Percentiles rank a stretch among this genome's conserved stretches.
Evolutionary conservation across 1,139 yeast species (phyloP).

Genomic region (Geotrichum aggregatum): DNA sequence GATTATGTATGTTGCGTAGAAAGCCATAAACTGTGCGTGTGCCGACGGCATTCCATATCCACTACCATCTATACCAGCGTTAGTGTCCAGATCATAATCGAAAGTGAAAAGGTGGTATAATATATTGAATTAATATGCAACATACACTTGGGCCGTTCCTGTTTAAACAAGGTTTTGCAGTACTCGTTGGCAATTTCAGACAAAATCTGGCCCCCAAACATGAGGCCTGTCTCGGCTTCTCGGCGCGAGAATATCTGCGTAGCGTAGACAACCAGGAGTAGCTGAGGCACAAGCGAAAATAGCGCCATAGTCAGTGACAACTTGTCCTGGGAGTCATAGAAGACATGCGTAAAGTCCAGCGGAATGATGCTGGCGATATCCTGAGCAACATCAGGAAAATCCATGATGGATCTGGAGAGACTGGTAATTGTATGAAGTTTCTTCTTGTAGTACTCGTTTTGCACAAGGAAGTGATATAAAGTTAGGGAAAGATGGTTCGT

Average conservation of each 20-base stretch:
- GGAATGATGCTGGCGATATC: slow-evolving; percentile 17
- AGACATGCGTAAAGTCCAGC: slow-evolving; percentile 56
- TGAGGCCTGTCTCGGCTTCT: slow-evolving; percentile 78
- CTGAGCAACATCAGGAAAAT: neutral
- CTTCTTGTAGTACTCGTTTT: no score
- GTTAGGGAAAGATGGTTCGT: no score
- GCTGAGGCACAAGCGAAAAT: slow-evolving; percentile 78
- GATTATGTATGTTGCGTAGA: slow-evolving; percentile 61
- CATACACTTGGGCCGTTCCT: slow-evolving; percentile 64
- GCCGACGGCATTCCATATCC: slow-evolving; percentile 97
- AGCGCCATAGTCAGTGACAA: slow-evolving; percentile 63
- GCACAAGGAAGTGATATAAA: no score
- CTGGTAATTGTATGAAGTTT: no score
- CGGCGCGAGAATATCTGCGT: slow-evolving; percentile 79
- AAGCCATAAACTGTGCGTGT: slow-evolving; percentile 94
- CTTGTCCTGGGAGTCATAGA: slow-evolving; percentile 65
- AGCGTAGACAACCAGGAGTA: slow-evolving; percentile 70
- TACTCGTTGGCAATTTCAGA: slow-evolving; percentile 71
- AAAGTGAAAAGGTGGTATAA: neutral
- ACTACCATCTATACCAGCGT: slow-evolving; percentile 38
- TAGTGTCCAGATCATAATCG: neutral
- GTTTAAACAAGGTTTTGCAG: slow-evolving; percentile 59
- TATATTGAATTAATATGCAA: no score
- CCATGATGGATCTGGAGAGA: no score
- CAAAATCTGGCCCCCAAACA: slow-evolving; percentile 80